Base-by-base conservation (phyloP, 2,329 filamentous ascomycete species). In the Hymenoscyphus fraxineus region DNA sequence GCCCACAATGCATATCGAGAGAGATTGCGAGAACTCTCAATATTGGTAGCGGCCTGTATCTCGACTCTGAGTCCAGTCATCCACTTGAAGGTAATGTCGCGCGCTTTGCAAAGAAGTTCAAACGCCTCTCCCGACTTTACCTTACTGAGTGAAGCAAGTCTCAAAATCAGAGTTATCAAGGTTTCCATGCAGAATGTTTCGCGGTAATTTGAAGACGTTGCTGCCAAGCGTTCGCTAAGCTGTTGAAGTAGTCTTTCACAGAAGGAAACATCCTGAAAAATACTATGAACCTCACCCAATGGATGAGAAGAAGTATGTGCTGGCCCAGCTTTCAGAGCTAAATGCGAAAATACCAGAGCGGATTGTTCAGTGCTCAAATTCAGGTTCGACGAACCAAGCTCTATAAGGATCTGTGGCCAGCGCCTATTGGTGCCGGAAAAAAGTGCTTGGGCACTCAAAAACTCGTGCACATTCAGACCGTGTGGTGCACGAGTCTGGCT, bases 151-250 rank as follows among this genome's bases (percentile, higher is more conserved):
- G 58, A 68, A 60, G 70, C 79, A 0, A 73, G 69, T 1, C 83
- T 80, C 0, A 85, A 70, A 0, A 77, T 69, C 0, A 90, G 68
- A 0, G 79, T 83, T 5, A 88, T 78, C 1, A 89, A 62, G 0
- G 82, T 78, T 4, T 85, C 81, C 85, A 90, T 88, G 15, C 80
- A 79, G 60, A 83, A 74, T 0, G 76, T 77, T 66, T 90, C 87
- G 0, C 86, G 79, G 83, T 85, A 88, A 56, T 85, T 90, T 0
- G 76, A n/a, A n/a, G n/a, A n/a, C n/a, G n/a, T n/a, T n/a, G n/a
- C 70, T 0, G 76, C 70, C 0, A 90, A 64, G 1, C 80, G 79
- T n/a, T 73, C 65, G 1, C 76, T 68, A 0, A 90, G 70, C 41
- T 85, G 80, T 0, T 81, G 73, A 0, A 81, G 56, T 0, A 90